Conservation (phyloP, 371 early-diverging fungal species). For the Saksenaea vasiformis region DNA sequence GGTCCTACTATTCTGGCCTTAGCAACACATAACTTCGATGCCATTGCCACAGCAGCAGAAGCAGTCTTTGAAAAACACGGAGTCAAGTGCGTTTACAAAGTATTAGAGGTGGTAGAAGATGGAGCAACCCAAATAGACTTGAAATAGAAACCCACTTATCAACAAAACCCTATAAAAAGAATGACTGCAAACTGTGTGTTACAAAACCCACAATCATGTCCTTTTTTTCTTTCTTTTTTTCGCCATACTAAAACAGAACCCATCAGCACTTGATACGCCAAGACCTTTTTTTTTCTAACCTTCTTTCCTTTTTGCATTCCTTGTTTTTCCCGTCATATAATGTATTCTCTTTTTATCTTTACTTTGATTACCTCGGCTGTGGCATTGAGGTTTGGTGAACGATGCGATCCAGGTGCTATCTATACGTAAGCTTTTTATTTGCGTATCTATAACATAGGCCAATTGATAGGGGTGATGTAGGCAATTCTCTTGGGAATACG, state of each 20-base stretch:
- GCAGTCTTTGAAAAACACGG: conserved; percentile 67
- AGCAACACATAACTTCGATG: conserved; percentile 75
- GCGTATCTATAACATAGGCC: too few species aligned
- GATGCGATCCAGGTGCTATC: neutral
- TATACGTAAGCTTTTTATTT: neutral
- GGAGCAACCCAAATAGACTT: conserved; percentile 56
- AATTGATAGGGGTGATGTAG: neutral
- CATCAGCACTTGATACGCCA: neutral
- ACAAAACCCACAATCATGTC: neutral
- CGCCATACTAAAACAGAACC: neutral
- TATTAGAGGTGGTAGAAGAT: conserved; percentile 75
- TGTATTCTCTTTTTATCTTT: neutral
- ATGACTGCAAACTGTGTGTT: neutral
- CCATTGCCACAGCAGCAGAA: conserved; percentile 68
- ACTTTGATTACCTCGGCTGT: neutral
- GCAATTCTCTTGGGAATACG: conserved; percentile 37
- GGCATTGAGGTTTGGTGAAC: neutral
- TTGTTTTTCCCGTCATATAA: too few species aligned
- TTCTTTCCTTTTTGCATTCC: neutral
- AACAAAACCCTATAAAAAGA: neutral
- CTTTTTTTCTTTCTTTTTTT: conserved; percentile 5
- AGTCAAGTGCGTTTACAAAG: conserved; percentile 68
- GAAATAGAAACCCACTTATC: neutral
- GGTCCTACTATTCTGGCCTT: conserved; percentile 95
- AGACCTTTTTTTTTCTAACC: neutral